Evolutionary conservation across 495 filamentous ascomycete genomes (phyloP), one percentile per base, ranked within the genome.

Genomic region (Aspergillus heteromorphus): DNA sequence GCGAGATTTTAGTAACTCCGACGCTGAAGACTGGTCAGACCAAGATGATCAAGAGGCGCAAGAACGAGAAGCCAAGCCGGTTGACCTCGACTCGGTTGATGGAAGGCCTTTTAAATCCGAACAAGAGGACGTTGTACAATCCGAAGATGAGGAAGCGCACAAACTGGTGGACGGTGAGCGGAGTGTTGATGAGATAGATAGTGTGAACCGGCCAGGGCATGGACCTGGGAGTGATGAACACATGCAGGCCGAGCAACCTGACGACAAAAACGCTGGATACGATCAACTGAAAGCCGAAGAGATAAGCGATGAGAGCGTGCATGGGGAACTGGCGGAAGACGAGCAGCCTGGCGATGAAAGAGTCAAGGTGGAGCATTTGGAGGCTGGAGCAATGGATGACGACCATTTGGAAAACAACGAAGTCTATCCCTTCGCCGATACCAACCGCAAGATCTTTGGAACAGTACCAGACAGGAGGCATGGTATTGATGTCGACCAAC

Each of bases 191-290:
- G 30, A 8, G 11, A 36, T 31, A 23, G 41, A 54, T 7, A 23
- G 17, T 3, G 23, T 38, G 31, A 41, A 21, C 19, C 41, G 27
- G 5, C 19, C 21, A 21, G 42, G 49, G 21, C n/a, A n/a, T 4
- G 29, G 40, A 20, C 49, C 38, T 48, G 40, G 55, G 18, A 40
- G 60, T 18, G 56, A 59, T 10, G 62, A 55, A 45, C 56, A 64
- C 6, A 60, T 57, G 19, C 51, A 65, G 13, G 55, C 56, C 11
- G 62, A 65, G 29, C 58, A 53, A 4, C 29, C 54, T 11, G 55
- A 61, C 4, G 60, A 64, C 34, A 49, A 53, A 18, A n/a, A 31
- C 8, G 8, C 40, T 27, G 30, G 38, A 34, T 51, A 45, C 4
- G 36, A 36, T 48, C 23, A 27, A 7, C 3, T 27, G 23, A 41